phyloP scores from a whole-genome alignment of 257 asterid species.

The Lycium ferocissimum region DNA sequence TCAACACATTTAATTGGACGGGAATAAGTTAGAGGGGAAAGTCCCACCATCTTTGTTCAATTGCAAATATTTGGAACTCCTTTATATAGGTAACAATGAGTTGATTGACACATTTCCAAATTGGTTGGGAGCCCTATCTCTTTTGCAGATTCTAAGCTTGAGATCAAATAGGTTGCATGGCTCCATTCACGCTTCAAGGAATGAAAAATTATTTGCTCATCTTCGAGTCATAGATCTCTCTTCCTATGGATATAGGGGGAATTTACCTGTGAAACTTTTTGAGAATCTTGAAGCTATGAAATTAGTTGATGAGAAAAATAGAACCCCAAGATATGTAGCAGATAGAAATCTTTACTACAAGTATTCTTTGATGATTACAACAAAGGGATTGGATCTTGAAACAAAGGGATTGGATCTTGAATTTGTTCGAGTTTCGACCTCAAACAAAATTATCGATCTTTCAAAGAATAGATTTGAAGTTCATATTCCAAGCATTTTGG shows the following conservation, averaged over 20 bases:
- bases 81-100: neutral
- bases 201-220: neutral
- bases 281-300: neutral
- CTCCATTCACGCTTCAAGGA: neutral
- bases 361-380: neutral
- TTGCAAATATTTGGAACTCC: neutral
- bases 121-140: conserved; percentile 1
- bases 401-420: neutral
- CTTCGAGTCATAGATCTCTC: conserved; percentile 24
- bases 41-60: conserved; percentile 26
- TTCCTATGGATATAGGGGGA: neutral
- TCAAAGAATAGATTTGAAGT: conserved; percentile 27
- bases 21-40: neutral
- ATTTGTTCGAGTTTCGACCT: neutral
- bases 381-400: neutral
- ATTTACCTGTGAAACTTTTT: neutral
- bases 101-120: conserved; percentile 19
- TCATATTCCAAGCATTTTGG: neutral
- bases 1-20: neutral
- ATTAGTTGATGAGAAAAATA: neutral
- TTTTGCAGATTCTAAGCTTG: neutral
- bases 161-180: neutral
- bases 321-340: too few relatives aligned
- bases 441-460: neutral
- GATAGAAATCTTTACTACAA: neutral